Base-by-base conservation (phyloP, 306 rosid species). In the Prunus campanulata region DNA sequence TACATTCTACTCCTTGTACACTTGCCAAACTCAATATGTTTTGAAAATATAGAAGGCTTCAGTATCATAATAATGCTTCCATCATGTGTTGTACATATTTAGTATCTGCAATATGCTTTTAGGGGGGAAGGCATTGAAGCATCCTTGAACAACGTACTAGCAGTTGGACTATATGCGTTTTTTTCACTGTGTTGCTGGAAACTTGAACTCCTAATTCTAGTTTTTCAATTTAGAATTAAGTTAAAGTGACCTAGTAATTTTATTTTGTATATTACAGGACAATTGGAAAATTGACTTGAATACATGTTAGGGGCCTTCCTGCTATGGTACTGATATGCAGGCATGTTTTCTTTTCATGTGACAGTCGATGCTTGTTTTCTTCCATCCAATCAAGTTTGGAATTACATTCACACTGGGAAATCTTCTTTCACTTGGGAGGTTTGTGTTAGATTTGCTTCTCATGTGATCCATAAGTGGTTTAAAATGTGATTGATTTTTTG, bases 311-410 rank as follows among this genome's bases (percentile, higher is more conserved):
- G 49, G 60, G 29, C 69, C 54, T 59, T 46, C 73, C 48, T 59
- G 32, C 51, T 27, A 47, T 67, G 32, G 64, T 22, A 83, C 88
- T 88, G 66, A 83, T 77, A 14, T 74, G 75, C 69, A 61, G 69
- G 39, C 54, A 12, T 32, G 63, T 68, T 75, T 81, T 78, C 49
- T 47, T 66, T 74, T 20, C 82, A 66, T 86, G 78, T 68, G 54
- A 80, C 97, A 94, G 98, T 94, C 98, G 6, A 78, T 94, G 97
- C 90, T 94, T 70, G 97, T 94, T 82, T 92, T 94, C 86, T 82
- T 94, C 83, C 83, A 89, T 74, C 98, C 98, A 60, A 85, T 94
- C 87, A 94, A 94, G 88, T 94, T 94, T 79, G 98, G 87, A 12
- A 85, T 94, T 61, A 78, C 96, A 55, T 92, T 94, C 88, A 92